Conservation (phyloP, 805 yeast species). For the Yarrowia keelungensis region DNA sequence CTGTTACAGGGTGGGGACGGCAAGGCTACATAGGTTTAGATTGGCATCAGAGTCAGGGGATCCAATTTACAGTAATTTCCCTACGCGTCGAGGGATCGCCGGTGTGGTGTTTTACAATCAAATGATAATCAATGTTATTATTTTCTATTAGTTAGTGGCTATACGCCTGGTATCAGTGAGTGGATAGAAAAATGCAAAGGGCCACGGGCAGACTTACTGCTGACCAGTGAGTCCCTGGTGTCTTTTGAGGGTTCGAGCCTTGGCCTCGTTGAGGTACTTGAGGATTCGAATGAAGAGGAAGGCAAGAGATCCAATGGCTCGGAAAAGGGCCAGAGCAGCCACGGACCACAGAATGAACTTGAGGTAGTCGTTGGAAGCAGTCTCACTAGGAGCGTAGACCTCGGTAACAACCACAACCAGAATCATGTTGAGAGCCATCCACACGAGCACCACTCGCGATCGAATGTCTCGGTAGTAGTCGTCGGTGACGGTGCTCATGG, state of each 20-base stretch:
- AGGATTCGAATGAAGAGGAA: slow-evolving; percentile 60
- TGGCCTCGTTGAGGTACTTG: slow-evolving; percentile 39
- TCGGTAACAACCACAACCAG: slow-evolving; percentile 88
- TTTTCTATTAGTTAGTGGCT: slow-evolving; percentile 26
- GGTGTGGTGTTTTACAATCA: too few relatives aligned
- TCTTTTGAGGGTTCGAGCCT: slow-evolving; percentile 26
- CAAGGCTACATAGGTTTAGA: background rate
- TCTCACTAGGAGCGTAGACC: slow-evolving; percentile 72
- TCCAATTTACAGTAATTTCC: background rate
- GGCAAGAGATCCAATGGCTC: slow-evolving; percentile 81
- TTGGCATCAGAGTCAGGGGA: slow-evolving; percentile 2
- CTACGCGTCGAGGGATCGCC: background rate
- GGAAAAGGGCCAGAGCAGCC: slow-evolving; percentile 78
- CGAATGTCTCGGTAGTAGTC: slow-evolving; percentile 96
- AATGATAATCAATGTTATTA: background rate
- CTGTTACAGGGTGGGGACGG: background rate
- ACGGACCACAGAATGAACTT: slow-evolving; percentile 91
- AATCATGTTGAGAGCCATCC: slow-evolving; percentile 85
- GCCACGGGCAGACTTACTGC: slow-evolving; percentile 18
- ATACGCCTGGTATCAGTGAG: slow-evolving; percentile 32
- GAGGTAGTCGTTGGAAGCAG: slow-evolving; percentile 74
- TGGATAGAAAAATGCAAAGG: slow-evolving; percentile 33
- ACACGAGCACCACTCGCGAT: slow-evolving; percentile 91
- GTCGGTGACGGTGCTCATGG: slow-evolving; percentile 55
- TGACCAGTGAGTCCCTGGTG: slow-evolving; percentile 36